Evolutionary conservation across 1,284 basidiomycete genomes (phyloP), one percentile per base, ranked within the genome.

Genomic region (Cystobasidium slooffiae): DNA sequence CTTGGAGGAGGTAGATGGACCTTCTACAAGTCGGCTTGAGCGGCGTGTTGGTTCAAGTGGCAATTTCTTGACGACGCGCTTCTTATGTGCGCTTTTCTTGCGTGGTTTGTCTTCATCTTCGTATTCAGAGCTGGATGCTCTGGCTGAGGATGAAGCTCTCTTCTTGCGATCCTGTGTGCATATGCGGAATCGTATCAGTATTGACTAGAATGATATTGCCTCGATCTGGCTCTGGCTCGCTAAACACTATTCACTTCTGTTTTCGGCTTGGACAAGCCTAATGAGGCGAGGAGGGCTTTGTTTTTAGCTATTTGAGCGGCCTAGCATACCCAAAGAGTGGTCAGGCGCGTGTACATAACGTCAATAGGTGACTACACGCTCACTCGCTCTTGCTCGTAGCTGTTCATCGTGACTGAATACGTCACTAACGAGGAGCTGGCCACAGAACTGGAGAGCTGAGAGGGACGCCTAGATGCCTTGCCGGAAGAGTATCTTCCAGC

Each of bases 221-320:
- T 69, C 24, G n/a, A 39, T 39, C 41, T 10, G 12, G 16, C 67
- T 24, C 12, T 8, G 16, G 31, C 5, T 31, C 5, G 5, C 31
- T 31, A 31, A n/a, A n/a, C 3, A 37, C 8, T 16, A 31, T 59
- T 44, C 7, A 59, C 66, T 31, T 49, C 46, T 3, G 22, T 24
- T 18, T 52, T 43, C 9, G 49, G 49, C 51, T 58, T 63, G 49
- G 69, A 64, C 59, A 72, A 61, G 18, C 69, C 69, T 12, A 72
- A 47, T 7, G 69, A 72, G 6, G 69, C 69, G 22, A 72, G 44
- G 20, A 72, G 43, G n/a, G 58, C 61, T 41, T 72, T 49, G 61
- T 72, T 72, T 24, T 62, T n/a, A 6, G 58, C 49, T 39, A 72
- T 72, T 37, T 72, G 69, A 41, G 59, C 69, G 18, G 69, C 69